Percentiles rank a stretch among this genome's conserved stretches.
These are phyloP conservation scores for Citeromyces matritensis DNA, from an alignment of 805 yeast genomes.

Conservation along the genomic window DNA sequence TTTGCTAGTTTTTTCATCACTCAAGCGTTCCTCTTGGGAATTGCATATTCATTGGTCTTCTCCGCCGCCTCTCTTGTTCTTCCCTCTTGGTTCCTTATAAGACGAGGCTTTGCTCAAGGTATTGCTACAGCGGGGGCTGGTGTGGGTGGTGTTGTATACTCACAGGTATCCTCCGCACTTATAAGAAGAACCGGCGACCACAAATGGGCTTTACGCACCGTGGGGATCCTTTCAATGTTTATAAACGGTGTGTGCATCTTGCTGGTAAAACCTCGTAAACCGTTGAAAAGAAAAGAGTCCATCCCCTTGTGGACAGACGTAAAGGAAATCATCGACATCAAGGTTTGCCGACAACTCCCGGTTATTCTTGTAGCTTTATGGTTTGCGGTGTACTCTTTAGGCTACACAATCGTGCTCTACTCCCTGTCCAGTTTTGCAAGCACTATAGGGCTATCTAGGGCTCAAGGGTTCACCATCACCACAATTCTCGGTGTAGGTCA, in stretches of 20 bases:
- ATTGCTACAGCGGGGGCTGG: slow-evolving; percentile 24
- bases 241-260: slow-evolving; percentile 23
- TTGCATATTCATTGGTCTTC: slow-evolving; percentile 32
- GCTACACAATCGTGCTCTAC: slow-evolving; percentile 27
- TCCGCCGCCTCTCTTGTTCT: slow-evolving; percentile 32
- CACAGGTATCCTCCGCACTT: slow-evolving; percentile 17
- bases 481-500: slow-evolving; percentile 31
- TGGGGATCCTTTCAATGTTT: slow-evolving; percentile 20
- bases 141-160: slow-evolving; percentile 21
- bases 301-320: slow-evolving; percentile 5
- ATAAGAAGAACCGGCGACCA: slow-evolving; percentile 23
- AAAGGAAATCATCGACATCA: slow-evolving; percentile 5
- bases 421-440: slow-evolving; percentile 30
- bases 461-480: slow-evolving; percentile 26
- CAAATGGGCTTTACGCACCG: slow-evolving; percentile 25
- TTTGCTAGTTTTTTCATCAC: slow-evolving; percentile 34
- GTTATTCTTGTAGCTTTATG: slow-evolving; percentile 9
- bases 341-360: slow-evolving; percentile 6
- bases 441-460: slow-evolving; percentile 26
- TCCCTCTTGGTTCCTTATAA: slow-evolving; percentile 39
- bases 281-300: slow-evolving; percentile 5
- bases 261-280: slow-evolving; percentile 19
- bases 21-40: slow-evolving; percentile 36
- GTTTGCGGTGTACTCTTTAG: slow-evolving; percentile 19
- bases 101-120: slow-evolving; percentile 24